Evolutionary conservation across 768 basidiomycete species (phyloP), one percentile per base, ranked within the genome.

Genomic region (Lactarius psammicola): DNA sequence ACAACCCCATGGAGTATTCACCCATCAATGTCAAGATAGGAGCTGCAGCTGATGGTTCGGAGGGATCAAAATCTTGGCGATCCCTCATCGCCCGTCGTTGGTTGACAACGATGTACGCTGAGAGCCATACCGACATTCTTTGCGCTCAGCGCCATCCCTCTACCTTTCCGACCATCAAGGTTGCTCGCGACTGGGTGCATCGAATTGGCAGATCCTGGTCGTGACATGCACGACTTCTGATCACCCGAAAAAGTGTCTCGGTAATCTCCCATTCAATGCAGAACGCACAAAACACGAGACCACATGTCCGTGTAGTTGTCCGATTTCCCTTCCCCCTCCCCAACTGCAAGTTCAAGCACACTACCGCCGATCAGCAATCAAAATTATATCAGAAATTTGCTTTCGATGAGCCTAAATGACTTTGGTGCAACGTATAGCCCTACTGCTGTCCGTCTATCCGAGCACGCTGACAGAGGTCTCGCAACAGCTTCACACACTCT

Each of bases 11-110:
- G 7, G 17, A 6, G 17, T 18, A 18, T 18, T 40, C 40, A 5
- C 40, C 17, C 40, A 40, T 40, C 40, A 40, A 40, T 40, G 6
- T 40, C 17, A 6, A 40, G 17, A 40, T 40, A 17, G 31, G 31
- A 7, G 60, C 31, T 51, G 31, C 28, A 20, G 57, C 13, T 66
- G 65, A 66, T 62, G 49, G 49, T n/a, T 51, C 55, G 49, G 53
- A n/a, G 3, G 28, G 4, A 54, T 34, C 23, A 26, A 8, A 34
- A 40, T 1, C 65, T 56, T 56, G 55, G 17, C 55, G 34, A 54
- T 55, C 30, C 2, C 9, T 36, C 26, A 20, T 28, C 28, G 23
- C 28, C 2, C 36, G n/a, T 33, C 31, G 57, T 59, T 60, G 54
- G 20, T 6, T 53, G 49, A 36, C 31, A 53, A 59, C 44, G 11